Conservation (phyloP, 2,329 filamentous ascomycete genomes). For the Colletotrichum navitas region DNA sequence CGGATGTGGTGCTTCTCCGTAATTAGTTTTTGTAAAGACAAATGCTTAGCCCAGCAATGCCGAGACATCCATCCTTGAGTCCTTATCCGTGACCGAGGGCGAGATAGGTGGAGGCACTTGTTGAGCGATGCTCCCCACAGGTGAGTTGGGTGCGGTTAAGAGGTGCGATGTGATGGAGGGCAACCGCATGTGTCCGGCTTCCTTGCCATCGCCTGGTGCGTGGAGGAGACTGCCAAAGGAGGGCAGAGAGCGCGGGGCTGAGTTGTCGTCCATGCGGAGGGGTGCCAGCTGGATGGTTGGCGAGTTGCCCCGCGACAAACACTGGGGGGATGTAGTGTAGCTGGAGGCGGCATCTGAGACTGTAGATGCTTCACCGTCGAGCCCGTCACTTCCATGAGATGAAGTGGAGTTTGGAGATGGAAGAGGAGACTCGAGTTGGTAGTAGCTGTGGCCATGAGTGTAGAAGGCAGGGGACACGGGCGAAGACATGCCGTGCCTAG, state of each 20-base stretch:
- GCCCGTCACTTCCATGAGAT: constrained; percentile 66
- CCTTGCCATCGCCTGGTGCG: constrained; percentile 34
- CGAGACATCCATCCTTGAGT: constrained; percentile 38
- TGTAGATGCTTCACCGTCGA: constrained; percentile 75
- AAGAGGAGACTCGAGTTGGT: constrained; percentile 51
- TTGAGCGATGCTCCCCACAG: constrained; percentile 34
- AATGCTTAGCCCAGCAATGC: constrained; percentile 28
- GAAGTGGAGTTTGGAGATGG: constrained; percentile 56
- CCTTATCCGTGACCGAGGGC: constrained; percentile 42
- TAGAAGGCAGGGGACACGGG: constrained; percentile 40
- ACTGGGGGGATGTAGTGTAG: constrained; percentile 69
- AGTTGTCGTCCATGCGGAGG: constrained; percentile 44
- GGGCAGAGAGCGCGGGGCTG: constrained; percentile 46
- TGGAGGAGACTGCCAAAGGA: constrained; percentile 45
- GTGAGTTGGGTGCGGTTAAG: constrained; percentile 53
- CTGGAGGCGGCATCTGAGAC: constrained; percentile 77
- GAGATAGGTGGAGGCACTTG: constrained; percentile 40
- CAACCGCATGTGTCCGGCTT: constrained; percentile 17
- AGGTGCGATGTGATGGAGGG: constrained; percentile 43
- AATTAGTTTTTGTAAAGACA: background rate
- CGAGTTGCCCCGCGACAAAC: constrained; percentile 51
- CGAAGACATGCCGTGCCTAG: constrained; percentile 39
- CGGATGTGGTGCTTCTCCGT: background rate
- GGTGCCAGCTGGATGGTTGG: constrained; percentile 59
- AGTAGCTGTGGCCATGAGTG: constrained; percentile 43